A percentile compares a stretch with the other conserved stretches of the same genome.
phyloP scores from a whole-genome alignment of 495 filamentous ascomycete genomes.

The Penicillium coprophilum region DNA sequence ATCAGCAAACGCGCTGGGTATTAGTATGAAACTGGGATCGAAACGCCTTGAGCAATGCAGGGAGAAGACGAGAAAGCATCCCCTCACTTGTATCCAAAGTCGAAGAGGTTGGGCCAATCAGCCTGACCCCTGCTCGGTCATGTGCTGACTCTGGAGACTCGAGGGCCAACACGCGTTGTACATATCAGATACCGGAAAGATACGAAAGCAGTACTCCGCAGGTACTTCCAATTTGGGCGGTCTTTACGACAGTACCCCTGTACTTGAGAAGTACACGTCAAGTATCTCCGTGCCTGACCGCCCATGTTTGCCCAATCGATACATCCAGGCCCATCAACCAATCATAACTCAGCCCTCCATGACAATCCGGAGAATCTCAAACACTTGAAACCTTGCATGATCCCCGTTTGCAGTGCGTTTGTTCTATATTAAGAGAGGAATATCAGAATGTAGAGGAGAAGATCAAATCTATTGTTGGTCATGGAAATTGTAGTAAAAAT shows the following conservation, averaged over 20 bases:
- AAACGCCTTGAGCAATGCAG: slow-evolving; percentile 24
- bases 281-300: slow-evolving; percentile 13
- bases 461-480: slow-evolving; percentile 33
- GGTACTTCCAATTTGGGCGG: slow-evolving; percentile 2
- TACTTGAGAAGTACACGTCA: neutral
- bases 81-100: slow-evolving; percentile 24
- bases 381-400: neutral
- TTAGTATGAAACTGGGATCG: slow-evolving; percentile 13
- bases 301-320: slow-evolving; percentile 14
- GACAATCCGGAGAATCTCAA: neutral
- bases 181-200: slow-evolving; percentile 1
- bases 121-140: slow-evolving; percentile 11
- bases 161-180: slow-evolving; percentile 8
- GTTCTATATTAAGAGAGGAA: neutral
- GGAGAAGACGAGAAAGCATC: slow-evolving; percentile 14
- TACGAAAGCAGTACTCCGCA: neutral
- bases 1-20: slow-evolving; percentile 1
- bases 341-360: slow-evolving; percentile 1
- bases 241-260: neutral
- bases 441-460: slow-evolving; percentile 18
- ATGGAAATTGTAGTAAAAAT: slow-evolving; percentile 40
- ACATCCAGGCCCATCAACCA: neutral
- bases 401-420: slow-evolving; percentile 10
- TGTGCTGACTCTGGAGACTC: slow-evolving; percentile 8
- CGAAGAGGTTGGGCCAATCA: slow-evolving; percentile 35